A percentile compares a stretch with the other conserved stretches of the same genome.
These are phyloP conservation scores for Penicillium tannophilum DNA, from an alignment of 495 filamentous ascomycete genomes.

Conservation along the genomic window DNA sequence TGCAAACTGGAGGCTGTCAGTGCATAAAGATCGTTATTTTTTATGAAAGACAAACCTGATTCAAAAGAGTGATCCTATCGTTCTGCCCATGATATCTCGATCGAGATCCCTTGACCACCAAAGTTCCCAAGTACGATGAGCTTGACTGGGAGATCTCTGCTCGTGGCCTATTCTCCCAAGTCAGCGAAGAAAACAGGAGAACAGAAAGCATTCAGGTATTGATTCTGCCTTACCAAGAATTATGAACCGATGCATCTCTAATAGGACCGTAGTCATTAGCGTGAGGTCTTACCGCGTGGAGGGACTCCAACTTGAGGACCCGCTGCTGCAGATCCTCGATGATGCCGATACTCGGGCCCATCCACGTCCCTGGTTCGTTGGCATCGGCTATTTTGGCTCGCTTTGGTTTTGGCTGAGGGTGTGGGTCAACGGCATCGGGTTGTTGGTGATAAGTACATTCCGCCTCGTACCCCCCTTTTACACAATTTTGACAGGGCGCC, in stretches of 20 bases:
- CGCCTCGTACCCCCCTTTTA: constrained; percentile 20
- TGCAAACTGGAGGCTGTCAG: constrained; percentile 20
- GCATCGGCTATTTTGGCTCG: constrained; percentile 11
- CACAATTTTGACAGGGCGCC: constrained; percentile 33
- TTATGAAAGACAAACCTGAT: constrained; percentile 17
- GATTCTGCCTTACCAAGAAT: constrained; percentile 11
- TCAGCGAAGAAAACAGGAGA: neutral
- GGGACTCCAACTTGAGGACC: constrained; percentile 22
- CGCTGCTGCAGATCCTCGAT: constrained; percentile 33
- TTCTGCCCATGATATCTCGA: constrained; percentile 32
- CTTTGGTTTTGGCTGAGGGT: constrained; percentile 13
- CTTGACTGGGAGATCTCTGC: neutral
- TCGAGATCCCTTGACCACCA: constrained; percentile 30
- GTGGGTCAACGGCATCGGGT: constrained; percentile 3
- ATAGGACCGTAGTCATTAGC: constrained; percentile 5
- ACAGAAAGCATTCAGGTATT: neutral
- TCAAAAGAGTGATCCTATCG: constrained; percentile 25
- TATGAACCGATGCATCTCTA: constrained; percentile 9
- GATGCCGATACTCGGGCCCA: constrained; percentile 18
- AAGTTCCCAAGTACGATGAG: constrained; percentile 17
- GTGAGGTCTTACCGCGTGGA: constrained; percentile 14
- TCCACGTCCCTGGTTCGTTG: neutral
- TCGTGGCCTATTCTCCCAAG: constrained; percentile 5
- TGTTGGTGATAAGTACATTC: constrained; percentile 26
- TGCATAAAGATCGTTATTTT: neutral